Conservation (phyloP, 225 moss, liverwort and hornwort genomes). For the Bryum argenteum region DNA sequence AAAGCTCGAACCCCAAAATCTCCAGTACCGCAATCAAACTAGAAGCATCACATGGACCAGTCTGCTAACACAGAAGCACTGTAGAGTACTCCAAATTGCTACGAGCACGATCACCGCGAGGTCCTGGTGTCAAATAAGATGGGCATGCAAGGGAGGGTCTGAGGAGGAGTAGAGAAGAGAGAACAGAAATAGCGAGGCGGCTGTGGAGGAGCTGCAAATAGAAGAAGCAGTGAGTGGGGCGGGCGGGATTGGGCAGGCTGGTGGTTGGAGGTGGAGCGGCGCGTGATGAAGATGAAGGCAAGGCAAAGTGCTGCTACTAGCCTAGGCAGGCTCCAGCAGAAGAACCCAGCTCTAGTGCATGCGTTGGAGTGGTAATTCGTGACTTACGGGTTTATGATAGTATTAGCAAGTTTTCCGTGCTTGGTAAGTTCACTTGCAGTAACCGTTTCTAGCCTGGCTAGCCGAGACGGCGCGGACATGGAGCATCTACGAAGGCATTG, state of each 20-base stretch:
- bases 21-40: not conserved
- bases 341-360: too few relatives aligned
- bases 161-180: too few relatives aligned
- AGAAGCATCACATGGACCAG: not conserved
- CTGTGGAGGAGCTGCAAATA: not conserved
- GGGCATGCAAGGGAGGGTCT: too few relatives aligned
- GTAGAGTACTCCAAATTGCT: too few relatives aligned
- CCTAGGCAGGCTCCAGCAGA: too few relatives aligned
- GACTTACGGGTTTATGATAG: not conserved
- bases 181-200: not conserved
- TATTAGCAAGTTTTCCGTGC: not conserved
- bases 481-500: constrained; percentile 7
- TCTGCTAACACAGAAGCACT: too few relatives aligned
- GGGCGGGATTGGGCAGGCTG: not conserved
- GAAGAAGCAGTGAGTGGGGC: not conserved
- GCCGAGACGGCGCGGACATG: constrained; percentile 17
- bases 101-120: too few relatives aligned
- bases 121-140: too few relatives aligned
- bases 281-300: not conserved
- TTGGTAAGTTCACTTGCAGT: not conserved
- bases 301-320: not conserved
- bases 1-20: not conserved
- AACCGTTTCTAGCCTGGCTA: not conserved
- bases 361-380: not conserved
- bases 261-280: constrained; percentile 20